A percentile compares a stretch with the other conserved stretches of the same genome.
phyloP scores from a whole-genome alignment of 805 yeast genomes.

The Blastobotrys muscicola region DNA sequence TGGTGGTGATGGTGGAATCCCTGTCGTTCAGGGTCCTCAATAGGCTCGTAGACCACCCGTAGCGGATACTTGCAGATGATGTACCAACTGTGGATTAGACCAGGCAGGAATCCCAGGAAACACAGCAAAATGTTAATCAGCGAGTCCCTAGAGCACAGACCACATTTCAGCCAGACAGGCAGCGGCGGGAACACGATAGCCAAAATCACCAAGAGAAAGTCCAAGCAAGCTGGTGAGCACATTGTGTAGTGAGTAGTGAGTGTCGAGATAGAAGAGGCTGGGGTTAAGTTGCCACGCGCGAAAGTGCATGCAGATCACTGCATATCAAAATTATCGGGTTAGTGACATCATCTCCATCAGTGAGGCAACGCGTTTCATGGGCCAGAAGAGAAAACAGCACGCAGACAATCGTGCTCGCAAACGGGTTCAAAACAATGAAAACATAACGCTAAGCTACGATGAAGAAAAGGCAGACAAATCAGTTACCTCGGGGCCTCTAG shows the following conservation, averaged over 20 bases:
- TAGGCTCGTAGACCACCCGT: slow-evolving; percentile 17
- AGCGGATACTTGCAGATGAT: slow-evolving; percentile 65
- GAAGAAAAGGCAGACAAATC: neutral
- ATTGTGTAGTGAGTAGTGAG: neutral
- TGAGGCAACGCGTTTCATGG: too few species aligned
- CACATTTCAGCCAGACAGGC: slow-evolving; percentile 67
- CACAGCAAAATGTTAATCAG: slow-evolving; percentile 64
- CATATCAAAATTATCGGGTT: too few species aligned
- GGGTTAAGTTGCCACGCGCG: neutral
- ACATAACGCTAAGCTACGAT: neutral
- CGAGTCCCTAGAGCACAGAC: slow-evolving; percentile 59
- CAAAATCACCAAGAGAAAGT: slow-evolving; percentile 56
- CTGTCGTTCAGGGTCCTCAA: slow-evolving; percentile 17
- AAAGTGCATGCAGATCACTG: too few species aligned
- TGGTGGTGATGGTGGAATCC: slow-evolving; percentile 2
- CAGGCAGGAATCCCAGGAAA: slow-evolving; percentile 65
- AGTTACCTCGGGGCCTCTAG: slow-evolving; percentile 18
- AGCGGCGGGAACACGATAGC: slow-evolving; percentile 72
- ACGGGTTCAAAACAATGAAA: neutral
- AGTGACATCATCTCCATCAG: neutral
- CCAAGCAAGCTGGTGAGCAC: slow-evolving; percentile 32
- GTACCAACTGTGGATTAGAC: slow-evolving; percentile 68
- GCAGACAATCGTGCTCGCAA: too few species aligned
- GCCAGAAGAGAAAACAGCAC: too few species aligned
- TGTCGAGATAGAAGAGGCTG: neutral